These are phyloP conservation scores for Apiospora saccharicola DNA, from an alignment of 2,329 filamentous ascomycete genomes.

Conservation along the genomic window DNA sequence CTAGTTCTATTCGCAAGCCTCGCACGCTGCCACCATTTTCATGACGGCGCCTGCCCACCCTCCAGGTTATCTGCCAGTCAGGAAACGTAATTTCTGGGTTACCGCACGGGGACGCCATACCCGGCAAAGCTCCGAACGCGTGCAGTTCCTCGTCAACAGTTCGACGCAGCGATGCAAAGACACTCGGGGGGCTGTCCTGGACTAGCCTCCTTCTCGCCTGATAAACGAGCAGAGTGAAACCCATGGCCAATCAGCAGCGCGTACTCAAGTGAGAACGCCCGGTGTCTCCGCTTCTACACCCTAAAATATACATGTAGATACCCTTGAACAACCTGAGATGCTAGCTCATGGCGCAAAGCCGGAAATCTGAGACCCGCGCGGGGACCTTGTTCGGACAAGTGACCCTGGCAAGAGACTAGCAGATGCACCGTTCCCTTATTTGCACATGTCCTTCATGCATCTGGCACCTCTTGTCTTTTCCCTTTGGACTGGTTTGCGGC, in stretches of 20 bases:
- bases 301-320: slow-evolving; percentile 31
- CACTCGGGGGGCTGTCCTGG: slow-evolving; percentile 25
- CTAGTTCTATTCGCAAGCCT: slow-evolving; percentile 1
- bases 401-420: slow-evolving; percentile 15
- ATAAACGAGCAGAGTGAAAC: slow-evolving; percentile 31
- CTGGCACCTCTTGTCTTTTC: slow-evolving; percentile 39
- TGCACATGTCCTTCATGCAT: slow-evolving; percentile 38
- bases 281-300: slow-evolving; percentile 26
- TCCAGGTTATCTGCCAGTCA: not conserved
- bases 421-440: slow-evolving; percentile 26
- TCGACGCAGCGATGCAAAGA: slow-evolving; percentile 27
- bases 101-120: not conserved
- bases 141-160: slow-evolving; percentile 21
- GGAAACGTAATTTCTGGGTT: not conserved
- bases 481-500: slow-evolving; percentile 40
- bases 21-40: not conserved
- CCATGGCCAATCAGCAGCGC: slow-evolving; percentile 32
- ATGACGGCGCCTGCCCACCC: slow-evolving; percentile 13
- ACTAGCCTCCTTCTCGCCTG: slow-evolving; percentile 28
- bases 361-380: slow-evolving; percentile 43
- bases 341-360: slow-evolving; percentile 39
- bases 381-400: slow-evolving; percentile 35
- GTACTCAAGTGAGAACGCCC: not conserved
- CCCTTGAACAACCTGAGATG: slow-evolving; percentile 38
- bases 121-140: not conserved